Conservation (phyloP, 2,329 filamentous ascomycete genomes). For the Exophiala oligosperma region DNA sequence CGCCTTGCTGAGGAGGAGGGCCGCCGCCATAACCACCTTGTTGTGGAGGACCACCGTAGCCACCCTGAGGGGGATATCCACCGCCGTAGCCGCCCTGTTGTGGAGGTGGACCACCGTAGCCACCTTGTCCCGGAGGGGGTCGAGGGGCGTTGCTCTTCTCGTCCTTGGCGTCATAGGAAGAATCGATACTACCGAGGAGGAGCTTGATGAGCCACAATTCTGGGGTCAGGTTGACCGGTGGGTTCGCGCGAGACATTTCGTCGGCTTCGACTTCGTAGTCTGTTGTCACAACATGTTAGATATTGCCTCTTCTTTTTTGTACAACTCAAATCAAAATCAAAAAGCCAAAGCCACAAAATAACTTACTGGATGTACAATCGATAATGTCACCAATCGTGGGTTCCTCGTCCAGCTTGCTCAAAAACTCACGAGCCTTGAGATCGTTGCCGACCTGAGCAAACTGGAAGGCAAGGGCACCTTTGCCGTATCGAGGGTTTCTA, state of each 20-base stretch:
- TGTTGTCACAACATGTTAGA: conserved; percentile 29
- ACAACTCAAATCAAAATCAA: background rate
- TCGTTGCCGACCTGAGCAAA: conserved; percentile 71
- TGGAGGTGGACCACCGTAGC: conserved; percentile 32
- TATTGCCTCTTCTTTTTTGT: too few species aligned
- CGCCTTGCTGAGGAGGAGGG: conserved; percentile 29
- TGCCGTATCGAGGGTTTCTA: conserved; percentile 52
- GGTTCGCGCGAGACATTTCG: conserved; percentile 63
- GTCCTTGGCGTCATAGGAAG: conserved; percentile 65
- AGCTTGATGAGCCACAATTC: conserved; percentile 69
- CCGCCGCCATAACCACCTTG: conserved; percentile 31
- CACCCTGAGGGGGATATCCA: conserved; percentile 20
- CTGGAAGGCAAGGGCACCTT: conserved; percentile 63
- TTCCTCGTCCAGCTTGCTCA: conserved; percentile 64
- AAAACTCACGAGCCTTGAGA: conserved; percentile 62
- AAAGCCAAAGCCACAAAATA: background rate
- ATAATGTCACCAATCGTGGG: conserved; percentile 61
- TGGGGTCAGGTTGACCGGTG: conserved; percentile 63
- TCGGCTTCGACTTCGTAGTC: conserved; percentile 69
- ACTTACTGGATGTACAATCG: conserved; percentile 68
- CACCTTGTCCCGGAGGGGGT: conserved; percentile 12
- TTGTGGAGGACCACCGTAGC: conserved; percentile 18
- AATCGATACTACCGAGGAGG: conserved; percentile 66
- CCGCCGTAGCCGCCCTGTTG: conserved; percentile 32
- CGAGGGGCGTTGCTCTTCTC: conserved; percentile 52